Percentiles rank a stretch among this genome's conserved stretches.
Conservation (phyloP, 805 yeast genomes). For the Candida succiphila region DNA sequence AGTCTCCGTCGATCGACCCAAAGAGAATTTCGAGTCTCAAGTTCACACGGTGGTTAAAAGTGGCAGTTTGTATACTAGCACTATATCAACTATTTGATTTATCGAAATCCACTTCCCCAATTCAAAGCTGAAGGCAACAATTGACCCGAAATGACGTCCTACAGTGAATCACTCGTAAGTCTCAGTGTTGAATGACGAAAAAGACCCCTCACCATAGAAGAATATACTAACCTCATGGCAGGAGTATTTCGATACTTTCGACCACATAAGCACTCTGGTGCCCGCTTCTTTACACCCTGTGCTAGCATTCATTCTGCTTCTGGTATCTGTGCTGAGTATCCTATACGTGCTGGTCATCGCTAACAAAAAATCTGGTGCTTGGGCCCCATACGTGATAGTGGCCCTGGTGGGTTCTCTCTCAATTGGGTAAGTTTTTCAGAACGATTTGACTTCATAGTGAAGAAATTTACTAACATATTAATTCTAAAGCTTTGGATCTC, state of each 20-base stretch:
- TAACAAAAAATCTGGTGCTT: neutral
- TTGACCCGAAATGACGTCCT: too few relatives aligned
- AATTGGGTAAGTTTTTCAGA: conserved; percentile 6
- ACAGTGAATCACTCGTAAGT: too few relatives aligned
- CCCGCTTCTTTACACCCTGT: conserved; percentile 8
- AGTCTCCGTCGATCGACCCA: too few relatives aligned
- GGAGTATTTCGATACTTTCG: neutral
- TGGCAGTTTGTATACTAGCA: too few relatives aligned
- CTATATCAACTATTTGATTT: too few relatives aligned
- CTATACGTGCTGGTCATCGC: conserved; percentile 3
- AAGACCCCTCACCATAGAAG: too few relatives aligned
- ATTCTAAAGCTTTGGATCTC: conserved; percentile 13
- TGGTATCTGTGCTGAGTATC: conserved; percentile 6
- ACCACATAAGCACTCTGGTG: conserved; percentile 1
- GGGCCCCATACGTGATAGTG: conserved; percentile 6
- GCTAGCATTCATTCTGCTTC: conserved; percentile 7
- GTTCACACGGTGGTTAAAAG: too few relatives aligned
- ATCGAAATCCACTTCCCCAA: too few relatives aligned
- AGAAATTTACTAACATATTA: conserved; percentile 9
- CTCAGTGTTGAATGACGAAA: too few relatives aligned
- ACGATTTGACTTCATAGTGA: conserved; percentile 9
- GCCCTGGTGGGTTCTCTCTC: conserved; percentile 13
- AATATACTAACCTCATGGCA: too few relatives aligned
- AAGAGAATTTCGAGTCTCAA: too few relatives aligned
- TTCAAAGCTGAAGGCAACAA: too few relatives aligned